These are phyloP conservation scores for Pisolithus orientalis DNA, from an alignment of 768 basidiomycete genomes.

Conservation along the genomic window DNA sequence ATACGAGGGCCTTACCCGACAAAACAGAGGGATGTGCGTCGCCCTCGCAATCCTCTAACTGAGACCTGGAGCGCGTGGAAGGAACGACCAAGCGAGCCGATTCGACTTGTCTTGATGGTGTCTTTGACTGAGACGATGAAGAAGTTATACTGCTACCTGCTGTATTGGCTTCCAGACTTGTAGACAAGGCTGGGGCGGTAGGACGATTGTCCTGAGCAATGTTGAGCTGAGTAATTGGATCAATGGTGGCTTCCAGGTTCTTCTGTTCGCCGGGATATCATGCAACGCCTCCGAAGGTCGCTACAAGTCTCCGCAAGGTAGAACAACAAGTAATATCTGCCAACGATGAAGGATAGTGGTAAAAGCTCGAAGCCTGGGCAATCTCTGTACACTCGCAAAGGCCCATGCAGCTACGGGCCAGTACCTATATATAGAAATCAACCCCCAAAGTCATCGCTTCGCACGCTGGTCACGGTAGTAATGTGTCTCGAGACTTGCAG, in stretches of 20 bases:
- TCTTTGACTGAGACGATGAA: constrained; percentile 24
- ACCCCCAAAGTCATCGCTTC: constrained; percentile 14
- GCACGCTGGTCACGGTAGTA: too few relatives aligned
- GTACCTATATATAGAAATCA: constrained; percentile 18
- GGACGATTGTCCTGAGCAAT: constrained; percentile 49
- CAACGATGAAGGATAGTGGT: constrained; percentile 11
- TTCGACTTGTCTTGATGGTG: constrained; percentile 20
- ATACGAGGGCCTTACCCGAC: constrained; percentile 17
- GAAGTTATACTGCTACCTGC: constrained; percentile 21
- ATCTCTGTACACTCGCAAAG: constrained; percentile 14
- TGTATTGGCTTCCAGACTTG: constrained; percentile 44
- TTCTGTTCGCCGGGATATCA: constrained; percentile 17
- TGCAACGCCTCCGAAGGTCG: constrained; percentile 20
- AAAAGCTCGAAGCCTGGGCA: constrained; percentile 19
- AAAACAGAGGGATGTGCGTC: constrained; percentile 18
- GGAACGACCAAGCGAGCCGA: constrained; percentile 47
- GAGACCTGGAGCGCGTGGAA: constrained; percentile 54
- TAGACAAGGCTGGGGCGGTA: constrained; percentile 34
- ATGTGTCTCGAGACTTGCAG: too few relatives aligned
- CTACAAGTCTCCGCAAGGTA: constrained; percentile 12
- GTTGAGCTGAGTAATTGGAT: constrained; percentile 54
- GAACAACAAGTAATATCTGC: constrained; percentile 15
- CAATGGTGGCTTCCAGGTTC: constrained; percentile 48
- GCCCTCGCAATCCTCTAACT: constrained; percentile 50
- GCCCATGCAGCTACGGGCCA: constrained; percentile 16